Evolutionary conservation across 805 yeast species (phyloP).

Genomic region (Blastobotrys robertii): DNA sequence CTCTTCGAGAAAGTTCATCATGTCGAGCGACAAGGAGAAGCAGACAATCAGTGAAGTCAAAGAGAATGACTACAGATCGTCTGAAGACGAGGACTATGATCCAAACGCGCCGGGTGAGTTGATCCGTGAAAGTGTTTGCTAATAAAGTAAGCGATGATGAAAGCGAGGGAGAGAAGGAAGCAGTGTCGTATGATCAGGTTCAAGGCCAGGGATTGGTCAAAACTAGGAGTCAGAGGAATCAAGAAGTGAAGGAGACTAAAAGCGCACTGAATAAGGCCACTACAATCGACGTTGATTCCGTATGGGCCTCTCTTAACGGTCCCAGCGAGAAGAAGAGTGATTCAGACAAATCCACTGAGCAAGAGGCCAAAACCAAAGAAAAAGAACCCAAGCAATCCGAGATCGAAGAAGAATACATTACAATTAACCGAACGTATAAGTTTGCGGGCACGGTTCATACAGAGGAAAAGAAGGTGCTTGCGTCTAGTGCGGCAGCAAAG

Average conservation of each 20-base stretch:
- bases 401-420: slow-evolving; percentile 41
- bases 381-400: not conserved
- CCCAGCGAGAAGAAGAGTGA: not conserved
- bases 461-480: slow-evolving; percentile 70
- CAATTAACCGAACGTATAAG: slow-evolving; percentile 67
- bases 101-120: slow-evolving; percentile 25
- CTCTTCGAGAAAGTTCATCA: too few species aligned
- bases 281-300: slow-evolving; percentile 38
- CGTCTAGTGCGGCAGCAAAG: slow-evolving; percentile 75
- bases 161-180: slow-evolving; percentile 24
- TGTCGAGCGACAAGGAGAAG: not conserved
- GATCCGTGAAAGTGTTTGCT: slow-evolving; percentile 23
- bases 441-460: slow-evolving; percentile 81
- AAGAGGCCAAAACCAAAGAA: not conserved
- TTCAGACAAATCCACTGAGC: too few species aligned
- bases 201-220: slow-evolving; percentile 62
- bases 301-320: slow-evolving; percentile 46
- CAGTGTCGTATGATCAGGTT: slow-evolving; percentile 39
- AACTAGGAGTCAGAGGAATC: slow-evolving; percentile 54
- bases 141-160: slow-evolving; percentile 29
- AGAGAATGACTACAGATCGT: slow-evolving; percentile 40
- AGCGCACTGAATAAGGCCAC: slow-evolving; percentile 18
- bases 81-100: slow-evolving; percentile 49
- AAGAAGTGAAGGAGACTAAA: slow-evolving; percentile 25
- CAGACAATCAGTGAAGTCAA: slow-evolving; percentile 1